Evolutionary conservation across 345 rosid species (phyloP).

Genomic region (Schrenkiella parvula): DNA sequence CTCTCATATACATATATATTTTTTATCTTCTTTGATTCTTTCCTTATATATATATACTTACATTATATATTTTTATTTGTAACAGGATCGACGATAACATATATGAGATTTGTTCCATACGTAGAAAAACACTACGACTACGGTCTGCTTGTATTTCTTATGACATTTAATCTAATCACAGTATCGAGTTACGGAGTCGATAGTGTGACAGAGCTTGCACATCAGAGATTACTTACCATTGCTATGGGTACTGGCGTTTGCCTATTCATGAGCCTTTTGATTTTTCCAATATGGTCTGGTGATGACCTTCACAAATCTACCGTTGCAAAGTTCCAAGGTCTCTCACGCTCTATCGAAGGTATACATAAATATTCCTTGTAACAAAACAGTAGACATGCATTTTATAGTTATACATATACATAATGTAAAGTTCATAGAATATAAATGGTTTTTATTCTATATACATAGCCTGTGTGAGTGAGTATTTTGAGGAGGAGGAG

Average conservation of each 20-base stretch:
- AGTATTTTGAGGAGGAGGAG: constrained; percentile 45
- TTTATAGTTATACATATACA: neutral
- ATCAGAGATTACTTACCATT: constrained; percentile 56
- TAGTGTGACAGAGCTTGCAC: constrained; percentile 55
- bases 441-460: neutral
- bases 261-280: constrained; percentile 60
- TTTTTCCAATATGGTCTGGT: constrained; percentile 84
- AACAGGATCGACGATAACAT: constrained; percentile 68
- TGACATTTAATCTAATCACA: constrained; percentile 79
- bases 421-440: neutral
- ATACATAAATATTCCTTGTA: neutral
- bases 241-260: constrained; percentile 71
- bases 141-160: constrained; percentile 75
- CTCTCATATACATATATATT: neutral
- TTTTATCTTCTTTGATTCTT: neutral
- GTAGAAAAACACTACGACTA: constrained; percentile 83
- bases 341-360: constrained; percentile 71
- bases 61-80: neutral
- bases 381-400: neutral
- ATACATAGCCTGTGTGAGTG: constrained; percentile 54
- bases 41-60: neutral
- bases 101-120: constrained; percentile 68
- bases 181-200: constrained; percentile 65
- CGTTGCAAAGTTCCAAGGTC: constrained; percentile 58
- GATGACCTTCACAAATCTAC: constrained; percentile 77